These are phyloP conservation scores for Pichia sp. DNA, from an alignment of 1,139 yeast genomes.

Conservation along the genomic window DNA sequence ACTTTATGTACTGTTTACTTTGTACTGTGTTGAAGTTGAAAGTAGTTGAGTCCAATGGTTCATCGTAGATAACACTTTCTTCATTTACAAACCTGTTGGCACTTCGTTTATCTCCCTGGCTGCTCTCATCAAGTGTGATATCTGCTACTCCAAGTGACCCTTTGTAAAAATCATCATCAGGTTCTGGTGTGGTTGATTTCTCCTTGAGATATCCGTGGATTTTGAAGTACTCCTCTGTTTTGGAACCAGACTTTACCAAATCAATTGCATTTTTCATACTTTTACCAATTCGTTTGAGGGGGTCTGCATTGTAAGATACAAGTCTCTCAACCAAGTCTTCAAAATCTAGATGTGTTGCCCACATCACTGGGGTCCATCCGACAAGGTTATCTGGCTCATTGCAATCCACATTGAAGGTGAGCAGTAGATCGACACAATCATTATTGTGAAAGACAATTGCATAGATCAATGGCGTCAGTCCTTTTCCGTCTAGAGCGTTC, in stretches of 20 bases:
- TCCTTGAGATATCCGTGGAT: conserved; percentile 29
- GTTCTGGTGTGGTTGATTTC: not conserved
- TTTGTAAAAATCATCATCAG: conserved; percentile 20
- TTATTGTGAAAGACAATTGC: conserved; percentile 45
- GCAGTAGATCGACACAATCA: conserved; percentile 38
- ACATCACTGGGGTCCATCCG: conserved; percentile 42
- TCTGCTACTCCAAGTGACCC: too few species aligned
- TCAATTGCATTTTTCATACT: conserved; percentile 33
- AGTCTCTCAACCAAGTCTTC: conserved; percentile 30
- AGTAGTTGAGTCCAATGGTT: conserved; percentile 11
- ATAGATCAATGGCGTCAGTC: conserved; percentile 44
- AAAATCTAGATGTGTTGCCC: conserved; percentile 37
- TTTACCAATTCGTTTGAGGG: conserved; percentile 27
- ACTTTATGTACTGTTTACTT: conserved; percentile 46
- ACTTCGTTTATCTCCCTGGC: not conserved
- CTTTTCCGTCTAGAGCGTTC: conserved; percentile 32
- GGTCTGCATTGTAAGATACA: conserved; percentile 34
- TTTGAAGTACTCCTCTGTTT: conserved; percentile 31
- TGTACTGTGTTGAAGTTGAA: conserved; percentile 42
- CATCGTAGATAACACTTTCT: conserved; percentile 18
- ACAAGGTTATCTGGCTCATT: conserved; percentile 32
- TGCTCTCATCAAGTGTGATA: not conserved
- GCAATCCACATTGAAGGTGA: conserved; percentile 27
- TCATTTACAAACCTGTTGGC: conserved; percentile 23
- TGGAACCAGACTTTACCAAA: conserved; percentile 31